Conservation (phyloP, 345 rosid species). For the Mercurialis annua region DNA sequence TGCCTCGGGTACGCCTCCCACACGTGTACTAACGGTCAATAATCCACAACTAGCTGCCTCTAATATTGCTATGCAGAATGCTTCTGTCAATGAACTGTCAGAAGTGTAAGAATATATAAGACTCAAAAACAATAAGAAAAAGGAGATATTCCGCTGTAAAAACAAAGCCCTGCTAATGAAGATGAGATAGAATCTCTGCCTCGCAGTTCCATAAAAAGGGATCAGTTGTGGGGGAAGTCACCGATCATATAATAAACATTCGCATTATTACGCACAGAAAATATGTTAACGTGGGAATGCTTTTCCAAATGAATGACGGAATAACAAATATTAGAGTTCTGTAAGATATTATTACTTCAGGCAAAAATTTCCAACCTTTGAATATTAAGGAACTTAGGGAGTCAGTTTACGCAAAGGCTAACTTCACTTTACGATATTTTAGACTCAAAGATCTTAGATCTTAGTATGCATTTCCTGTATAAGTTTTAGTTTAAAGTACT, state of each 20-base stretch:
- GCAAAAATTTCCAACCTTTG: no score
- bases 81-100: constrained; percentile 94
- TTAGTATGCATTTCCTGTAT: not conserved
- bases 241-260: no score
- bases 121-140: not conserved
- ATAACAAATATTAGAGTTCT: no score
- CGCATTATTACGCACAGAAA: no score
- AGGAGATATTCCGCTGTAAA: not conserved
- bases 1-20: constrained; percentile 98
- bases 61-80: constrained; percentile 95
- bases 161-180: not conserved
- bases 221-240: no score
- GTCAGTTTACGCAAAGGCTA: not conserved
- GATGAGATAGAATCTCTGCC: not conserved
- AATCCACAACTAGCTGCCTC: constrained; percentile 99
- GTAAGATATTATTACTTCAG: no score
- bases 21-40: constrained; percentile 89
- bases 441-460: not conserved
- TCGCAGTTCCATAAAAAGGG: no score
- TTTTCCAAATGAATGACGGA: no score
- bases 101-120: not conserved
- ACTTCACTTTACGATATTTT: not conserved
- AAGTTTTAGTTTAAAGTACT: not conserved
- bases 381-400: not conserved
- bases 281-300: no score